Conservation (phyloP, 495 filamentous ascomycete species). For the Neurospora sp. region DNA sequence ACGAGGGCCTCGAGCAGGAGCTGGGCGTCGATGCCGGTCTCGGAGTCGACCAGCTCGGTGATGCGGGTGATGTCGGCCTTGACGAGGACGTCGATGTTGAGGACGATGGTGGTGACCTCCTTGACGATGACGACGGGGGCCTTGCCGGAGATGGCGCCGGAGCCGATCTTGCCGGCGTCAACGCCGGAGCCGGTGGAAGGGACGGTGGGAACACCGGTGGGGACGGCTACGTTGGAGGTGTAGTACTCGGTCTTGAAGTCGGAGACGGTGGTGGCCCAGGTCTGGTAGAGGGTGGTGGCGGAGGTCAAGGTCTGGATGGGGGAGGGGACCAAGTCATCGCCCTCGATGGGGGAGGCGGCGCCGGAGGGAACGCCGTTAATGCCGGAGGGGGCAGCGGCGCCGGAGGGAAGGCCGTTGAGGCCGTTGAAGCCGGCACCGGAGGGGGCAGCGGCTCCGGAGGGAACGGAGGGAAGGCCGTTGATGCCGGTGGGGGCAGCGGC, state of each 20-base stretch:
- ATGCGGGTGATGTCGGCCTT: conserved; percentile 2
- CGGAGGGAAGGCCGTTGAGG: not conserved
- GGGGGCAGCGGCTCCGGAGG: not conserved
- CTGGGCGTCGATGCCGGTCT: not conserved
- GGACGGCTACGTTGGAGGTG: not conserved
- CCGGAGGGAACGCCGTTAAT: not conserved
- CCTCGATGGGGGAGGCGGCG: not conserved
- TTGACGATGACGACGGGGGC: not conserved
- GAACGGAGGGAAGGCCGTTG: no score
- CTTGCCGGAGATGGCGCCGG: not conserved
- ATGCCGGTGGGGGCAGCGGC: no score
- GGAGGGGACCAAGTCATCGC: not conserved
- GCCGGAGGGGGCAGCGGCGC: not conserved
- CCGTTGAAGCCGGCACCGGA: not conserved
- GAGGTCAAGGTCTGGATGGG: not conserved
- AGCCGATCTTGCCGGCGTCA: not conserved
- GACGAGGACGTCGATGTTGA: conserved; percentile 2
- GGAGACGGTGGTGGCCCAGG: not conserved
- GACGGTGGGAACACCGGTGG: not conserved
- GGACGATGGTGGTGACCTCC: conserved; percentile 1
- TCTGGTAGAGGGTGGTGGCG: not conserved
- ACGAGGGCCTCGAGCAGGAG: not conserved
- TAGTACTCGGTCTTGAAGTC: not conserved
- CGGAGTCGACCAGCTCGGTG: not conserved
- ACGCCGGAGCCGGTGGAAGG: not conserved